Evolutionary conservation across 2,329 filamentous ascomycete genomes (phyloP).

Genomic region (Pezicula rhizophila): DNA sequence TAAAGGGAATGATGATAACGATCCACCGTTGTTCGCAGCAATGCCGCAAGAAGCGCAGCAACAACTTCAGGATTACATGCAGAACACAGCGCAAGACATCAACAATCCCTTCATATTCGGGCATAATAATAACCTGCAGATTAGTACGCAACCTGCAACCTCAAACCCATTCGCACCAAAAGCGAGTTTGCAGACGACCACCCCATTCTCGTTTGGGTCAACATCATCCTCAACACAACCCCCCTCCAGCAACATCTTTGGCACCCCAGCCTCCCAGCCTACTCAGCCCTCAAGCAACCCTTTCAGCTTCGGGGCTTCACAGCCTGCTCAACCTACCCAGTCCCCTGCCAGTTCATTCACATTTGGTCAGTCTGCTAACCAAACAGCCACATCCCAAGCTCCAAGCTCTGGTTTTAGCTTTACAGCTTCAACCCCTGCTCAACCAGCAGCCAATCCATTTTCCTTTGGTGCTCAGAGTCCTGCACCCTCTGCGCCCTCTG

Average conservation of each 20-base stretch:
- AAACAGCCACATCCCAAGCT: neutral
- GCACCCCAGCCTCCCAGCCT: neutral
- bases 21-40: conserved; percentile 2
- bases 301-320: neutral
- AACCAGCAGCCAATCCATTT: conserved; percentile 6
- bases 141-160: neutral
- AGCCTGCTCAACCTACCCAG: neutral
- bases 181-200: neutral
- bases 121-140: neutral
- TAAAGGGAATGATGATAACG: neutral
- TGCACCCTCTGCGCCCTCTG: neutral
- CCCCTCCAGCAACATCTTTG: neutral
- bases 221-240: neutral
- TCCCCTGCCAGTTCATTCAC: neutral
- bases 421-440: neutral
- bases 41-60: neutral
- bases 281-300: neutral
- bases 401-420: neutral
- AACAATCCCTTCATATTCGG: conserved; percentile 5
- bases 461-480: neutral
- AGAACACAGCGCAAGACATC: neutral
- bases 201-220: conserved; percentile 1
- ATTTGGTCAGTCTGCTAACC: neutral
- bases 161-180: neutral
- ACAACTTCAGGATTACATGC: no score